Evolutionary conservation across 306 rosid species (phyloP), one percentile per base, ranked within the genome.

Genomic region (Neltuma alba): DNA sequence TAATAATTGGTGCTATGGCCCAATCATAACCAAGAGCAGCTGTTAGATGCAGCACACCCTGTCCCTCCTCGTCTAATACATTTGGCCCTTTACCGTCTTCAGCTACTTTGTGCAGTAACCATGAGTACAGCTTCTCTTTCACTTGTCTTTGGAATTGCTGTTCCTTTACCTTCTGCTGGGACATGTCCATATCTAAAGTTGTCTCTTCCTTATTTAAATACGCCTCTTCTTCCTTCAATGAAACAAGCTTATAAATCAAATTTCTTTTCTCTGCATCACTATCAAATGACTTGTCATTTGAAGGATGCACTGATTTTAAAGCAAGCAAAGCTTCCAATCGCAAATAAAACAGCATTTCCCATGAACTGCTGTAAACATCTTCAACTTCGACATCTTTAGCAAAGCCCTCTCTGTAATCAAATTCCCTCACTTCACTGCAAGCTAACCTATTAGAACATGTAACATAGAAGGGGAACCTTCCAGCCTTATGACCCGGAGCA

Each of bases 391-490:
- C 80, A 79, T 75, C 91, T 71, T 87, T 74, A 31, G 83, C 75
- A 70, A 86, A 83, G 47, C 88, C 90, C 50, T 85, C 88, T 70
- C 84, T 66, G 85, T 86, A 93, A 58, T 93, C 90, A 33, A 93
- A 93, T 66, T 93, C 98, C 72, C 98, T 90, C 64, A 93, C 90
- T 84, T 93, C 98, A 81, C 98, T 93, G 74, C 97, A 91, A 54
- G 98, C 97, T 82, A 91, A 58, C 88, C 98, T 91, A 85, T 93
- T 93, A 81, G 98, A 90, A 81, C 93, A 90, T 37, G 97, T 91
- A 68, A 93, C 91, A 83, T 93, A 93, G 79, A 93, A 93, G 74
- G 98, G 98, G 52, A 91, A 90, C 76, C 83, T 88, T 28, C 95
- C 98, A 61, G 70, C 82, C 55, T 82, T 80, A 74, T 87, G 95